Percentiles rank a stretch among this genome's conserved stretches.
Conservation (phyloP, 140 eudicot genomes). For the Anethum foeniculum region DNA sequence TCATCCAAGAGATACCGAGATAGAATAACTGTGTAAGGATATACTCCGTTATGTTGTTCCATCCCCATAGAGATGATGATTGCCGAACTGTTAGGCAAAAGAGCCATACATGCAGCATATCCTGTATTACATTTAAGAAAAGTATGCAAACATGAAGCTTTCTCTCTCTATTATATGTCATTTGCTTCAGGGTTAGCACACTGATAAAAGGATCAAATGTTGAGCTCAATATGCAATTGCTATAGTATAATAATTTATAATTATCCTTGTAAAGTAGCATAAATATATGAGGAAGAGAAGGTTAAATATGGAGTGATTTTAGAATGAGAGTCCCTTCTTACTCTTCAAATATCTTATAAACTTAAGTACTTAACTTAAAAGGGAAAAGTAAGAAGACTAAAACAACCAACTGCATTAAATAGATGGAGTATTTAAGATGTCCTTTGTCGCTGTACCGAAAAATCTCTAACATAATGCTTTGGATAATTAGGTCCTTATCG, state of each 20-base stretch:
- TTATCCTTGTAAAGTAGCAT: not conserved
- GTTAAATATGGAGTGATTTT: not conserved
- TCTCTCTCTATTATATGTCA: not conserved
- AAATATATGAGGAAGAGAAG: not conserved
- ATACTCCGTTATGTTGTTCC: not conserved
- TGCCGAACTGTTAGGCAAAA: not conserved
- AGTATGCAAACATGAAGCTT: not conserved
- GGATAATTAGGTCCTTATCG: not conserved
- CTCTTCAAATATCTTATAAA: not conserved
- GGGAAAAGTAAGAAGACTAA: not conserved
- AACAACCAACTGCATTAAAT: not conserved
- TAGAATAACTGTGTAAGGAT: not conserved
- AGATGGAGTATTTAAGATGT: not conserved
- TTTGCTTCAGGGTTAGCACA: not conserved
- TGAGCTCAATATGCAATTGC: not conserved
- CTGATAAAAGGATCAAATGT: not conserved
- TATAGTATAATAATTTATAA: not conserved
- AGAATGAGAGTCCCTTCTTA: not conserved
- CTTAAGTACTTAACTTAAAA: not conserved
- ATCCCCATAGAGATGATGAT: not conserved
- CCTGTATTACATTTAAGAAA: not conserved
- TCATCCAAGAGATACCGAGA: not conserved
- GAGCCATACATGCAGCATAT: not conserved
- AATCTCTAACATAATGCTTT: not conserved
- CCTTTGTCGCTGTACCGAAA: not conserved